Evolutionary conservation across 75 land plant species (phyloP).

Genomic region (Adiantum capillusveneris): DNA sequence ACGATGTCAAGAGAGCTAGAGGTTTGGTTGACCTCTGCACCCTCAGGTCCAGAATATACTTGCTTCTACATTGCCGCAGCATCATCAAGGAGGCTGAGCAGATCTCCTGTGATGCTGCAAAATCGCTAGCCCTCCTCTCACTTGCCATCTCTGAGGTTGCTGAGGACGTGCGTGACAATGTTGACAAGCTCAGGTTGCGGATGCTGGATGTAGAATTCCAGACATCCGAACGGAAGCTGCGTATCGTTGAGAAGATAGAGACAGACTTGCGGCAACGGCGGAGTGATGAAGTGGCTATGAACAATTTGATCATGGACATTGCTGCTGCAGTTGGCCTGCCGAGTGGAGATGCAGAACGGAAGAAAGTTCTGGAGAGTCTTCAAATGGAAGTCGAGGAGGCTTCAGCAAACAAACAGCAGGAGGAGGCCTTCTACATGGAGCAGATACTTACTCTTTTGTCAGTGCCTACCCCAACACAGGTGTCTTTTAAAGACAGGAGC

Average conservation of each 20-base stretch:
- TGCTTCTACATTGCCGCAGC: slow-evolving; percentile 40
- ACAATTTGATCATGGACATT: slow-evolving; percentile 45
- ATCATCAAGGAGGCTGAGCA: slow-evolving; percentile 42
- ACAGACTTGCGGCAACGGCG: slow-evolving; percentile 40
- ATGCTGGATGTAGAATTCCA: slow-evolving; percentile 49
- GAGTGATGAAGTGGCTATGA: slow-evolving; percentile 47
- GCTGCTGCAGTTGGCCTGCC: slow-evolving; percentile 57
- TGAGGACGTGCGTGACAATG: slow-evolving; percentile 35
- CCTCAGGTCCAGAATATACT: slow-evolving; percentile 36
- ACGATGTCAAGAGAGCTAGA: slow-evolving; percentile 38
- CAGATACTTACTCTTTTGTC: slow-evolving; percentile 50
- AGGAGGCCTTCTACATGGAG: slow-evolving; percentile 43
- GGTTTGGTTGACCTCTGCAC: slow-evolving; percentile 32
- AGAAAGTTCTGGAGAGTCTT: slow-evolving; percentile 45
- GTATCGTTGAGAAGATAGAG: slow-evolving; percentile 42
- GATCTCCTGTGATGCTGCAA: slow-evolving; percentile 45
- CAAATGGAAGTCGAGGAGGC: slow-evolving; percentile 47
- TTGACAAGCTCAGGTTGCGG: slow-evolving; percentile 34
- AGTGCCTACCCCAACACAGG: slow-evolving; percentile 38
- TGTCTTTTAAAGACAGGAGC: slow-evolving; percentile 32
- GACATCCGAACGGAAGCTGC: slow-evolving; percentile 26
- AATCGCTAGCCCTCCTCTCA: slow-evolving; percentile 38
- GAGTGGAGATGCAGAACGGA: slow-evolving; percentile 45
- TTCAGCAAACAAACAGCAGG: slow-evolving; percentile 31
- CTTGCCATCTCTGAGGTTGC: slow-evolving; percentile 51